Percentiles rank a stretch among this genome's conserved stretches.
phyloP scores from a whole-genome alignment of 2,329 filamentous ascomycete genomes.

The Fusarium subtropicale region DNA sequence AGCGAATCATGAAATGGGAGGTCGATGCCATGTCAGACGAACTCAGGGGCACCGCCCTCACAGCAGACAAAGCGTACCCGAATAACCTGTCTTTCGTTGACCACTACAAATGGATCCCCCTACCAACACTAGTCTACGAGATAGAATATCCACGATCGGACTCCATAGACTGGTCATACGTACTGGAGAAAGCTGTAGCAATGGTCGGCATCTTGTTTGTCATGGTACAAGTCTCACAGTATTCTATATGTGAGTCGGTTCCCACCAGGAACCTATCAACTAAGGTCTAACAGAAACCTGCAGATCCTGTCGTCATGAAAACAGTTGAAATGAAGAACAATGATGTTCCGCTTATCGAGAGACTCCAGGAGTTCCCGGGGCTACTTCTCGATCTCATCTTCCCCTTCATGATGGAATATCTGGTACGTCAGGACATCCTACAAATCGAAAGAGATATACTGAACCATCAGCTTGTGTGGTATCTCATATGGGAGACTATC shows the following conservation, averaged over 20 bases:
- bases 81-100: constrained; percentile 73
- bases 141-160: constrained; percentile 78
- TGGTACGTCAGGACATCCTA: constrained; percentile 54
- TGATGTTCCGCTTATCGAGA: constrained; percentile 68
- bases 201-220: constrained; percentile 79
- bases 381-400: constrained; percentile 81
- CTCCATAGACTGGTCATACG: constrained; percentile 78
- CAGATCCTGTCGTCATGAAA: constrained; percentile 75
- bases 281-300: constrained; percentile 13
- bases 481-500: constrained; percentile 82
- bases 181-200: constrained; percentile 76
- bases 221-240: constrained; percentile 83
- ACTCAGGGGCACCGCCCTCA: constrained; percentile 71
- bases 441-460: background rate
- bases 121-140: constrained; percentile 84
- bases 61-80: constrained; percentile 67
- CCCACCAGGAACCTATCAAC: background rate
- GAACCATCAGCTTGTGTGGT: constrained; percentile 71
- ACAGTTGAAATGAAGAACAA: constrained; percentile 75
- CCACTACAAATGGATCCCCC: constrained; percentile 77
- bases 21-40: constrained; percentile 73
- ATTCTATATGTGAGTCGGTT: constrained; percentile 69
- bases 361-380: constrained; percentile 77
- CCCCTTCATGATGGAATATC: constrained; percentile 81
- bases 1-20: constrained; percentile 74